Percentiles rank a stretch among this genome's conserved stretches.
Evolutionary conservation across 257 asterid genomes (phyloP).

Genomic region (Jacaranda copaia): DNA sequence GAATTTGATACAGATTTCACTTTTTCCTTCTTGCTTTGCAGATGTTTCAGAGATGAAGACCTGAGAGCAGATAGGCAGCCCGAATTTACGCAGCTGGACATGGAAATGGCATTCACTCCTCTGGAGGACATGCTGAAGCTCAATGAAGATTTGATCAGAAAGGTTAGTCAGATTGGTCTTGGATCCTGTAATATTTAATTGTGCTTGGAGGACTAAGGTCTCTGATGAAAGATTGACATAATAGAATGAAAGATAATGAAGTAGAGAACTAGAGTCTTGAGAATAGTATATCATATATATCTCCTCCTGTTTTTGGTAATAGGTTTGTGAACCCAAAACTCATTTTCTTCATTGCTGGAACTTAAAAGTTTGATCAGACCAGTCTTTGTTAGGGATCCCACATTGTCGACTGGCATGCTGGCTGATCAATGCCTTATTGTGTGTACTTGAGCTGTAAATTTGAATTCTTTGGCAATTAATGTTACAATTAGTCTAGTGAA

Average conservation of each 20-base stretch:
- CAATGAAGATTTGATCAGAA: constrained; percentile 95
- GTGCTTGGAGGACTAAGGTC: neutral
- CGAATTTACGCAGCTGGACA: constrained; percentile 95
- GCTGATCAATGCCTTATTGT: neutral
- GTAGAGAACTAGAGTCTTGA: neutral
- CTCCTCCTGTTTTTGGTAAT: neutral
- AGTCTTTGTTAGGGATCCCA: constrained; percentile 4
- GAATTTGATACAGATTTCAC: constrained; percentile 20
- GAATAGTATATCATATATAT: constrained; percentile 4
- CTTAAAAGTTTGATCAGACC: constrained; percentile 7
- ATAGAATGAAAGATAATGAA: neutral
- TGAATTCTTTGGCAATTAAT: neutral
- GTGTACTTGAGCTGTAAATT: neutral
- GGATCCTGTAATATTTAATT: neutral
- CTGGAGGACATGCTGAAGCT: constrained; percentile 93
- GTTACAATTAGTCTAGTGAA: neutral
- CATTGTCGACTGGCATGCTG: neutral
- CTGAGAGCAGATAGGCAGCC: constrained; percentile 99
- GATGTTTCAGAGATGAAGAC: constrained; percentile 99
- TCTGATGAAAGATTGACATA: constrained; percentile 22
- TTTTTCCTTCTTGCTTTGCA: constrained; percentile 45
- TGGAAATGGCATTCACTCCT: constrained; percentile 97
- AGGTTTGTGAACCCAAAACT: neutral
- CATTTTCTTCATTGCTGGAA: constrained; percentile 14
- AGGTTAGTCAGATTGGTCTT: constrained; percentile 54